Evolutionary conservation across 495 filamentous ascomycete genomes (phyloP), one percentile per base, ranked within the genome.

Genomic region (Sphaerosporella brunnea): DNA sequence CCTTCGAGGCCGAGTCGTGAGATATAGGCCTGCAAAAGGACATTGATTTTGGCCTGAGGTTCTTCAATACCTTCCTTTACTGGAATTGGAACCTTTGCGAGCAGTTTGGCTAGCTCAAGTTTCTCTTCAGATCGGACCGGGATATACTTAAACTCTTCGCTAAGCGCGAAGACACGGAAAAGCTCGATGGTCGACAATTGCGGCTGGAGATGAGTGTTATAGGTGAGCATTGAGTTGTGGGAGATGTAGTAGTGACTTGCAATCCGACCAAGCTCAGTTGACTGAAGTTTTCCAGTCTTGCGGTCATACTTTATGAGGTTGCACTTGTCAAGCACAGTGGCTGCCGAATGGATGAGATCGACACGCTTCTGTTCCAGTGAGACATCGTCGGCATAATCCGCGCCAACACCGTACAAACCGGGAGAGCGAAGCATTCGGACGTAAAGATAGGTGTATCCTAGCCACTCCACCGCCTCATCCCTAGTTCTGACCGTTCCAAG

Each of bases 141-240:
- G 43, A 99, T 96, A 60, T 94, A 99, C 63, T 94, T 96, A 69
- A 99, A 99, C 64, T 99, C 90, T 45, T 90, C 86, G 57, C 90
- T 96, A 13, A 96, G 73, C 13, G 90, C 81, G 59, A 99, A 99
- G n/a, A 96, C 77, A 8, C 90, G 77, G 77, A 99, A 99, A 20
- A 99, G 69, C 60, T 99, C 90, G 48, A 96, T 87, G 15, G 79
- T 79, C 15, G 80, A 82, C 51, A 96, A 83, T 11, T 80, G 81
- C 13, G 90, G 87, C 62, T 94, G 87, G 24, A 99, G 83, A 51
- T 96, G 81, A 55, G 82, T 83, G 60, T 93, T 90, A 67, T 96
- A 99, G 13, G 81, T 93, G 18, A 85, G 66, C 88, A 99, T 99
- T 9, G 92, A 96, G 43, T 73, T 84, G 61, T 95, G 77, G 2